A percentile compares a stretch with the other conserved stretches of the same genome.
These are phyloP conservation scores for Ophiostoma ulmi DNA, from an alignment of 2,329 filamentous ascomycete genomes.

Conservation along the genomic window DNA sequence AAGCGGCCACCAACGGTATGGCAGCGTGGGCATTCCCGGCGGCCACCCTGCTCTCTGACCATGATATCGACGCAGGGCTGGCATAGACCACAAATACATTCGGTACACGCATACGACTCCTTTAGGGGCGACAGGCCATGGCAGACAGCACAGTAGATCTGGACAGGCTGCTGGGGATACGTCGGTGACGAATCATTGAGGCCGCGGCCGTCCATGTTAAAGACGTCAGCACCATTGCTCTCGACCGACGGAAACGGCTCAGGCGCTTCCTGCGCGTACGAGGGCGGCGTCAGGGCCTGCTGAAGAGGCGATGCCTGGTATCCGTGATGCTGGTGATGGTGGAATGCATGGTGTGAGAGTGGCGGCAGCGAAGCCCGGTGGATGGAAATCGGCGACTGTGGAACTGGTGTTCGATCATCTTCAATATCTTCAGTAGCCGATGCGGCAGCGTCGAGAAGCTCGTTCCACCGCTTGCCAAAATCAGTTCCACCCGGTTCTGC, in stretches of 20 bases:
- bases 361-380: constrained; percentile 59
- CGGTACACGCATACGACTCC: constrained; percentile 88
- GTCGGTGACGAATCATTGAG: constrained; percentile 66
- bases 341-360: constrained; percentile 47
- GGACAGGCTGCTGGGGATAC: constrained; percentile 68
- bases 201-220: constrained; percentile 62
- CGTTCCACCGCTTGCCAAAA: constrained; percentile 90
- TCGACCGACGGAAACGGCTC: constrained; percentile 90
- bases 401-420: constrained; percentile 80
- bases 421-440: constrained; percentile 88
- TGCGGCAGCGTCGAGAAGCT: constrained; percentile 87
- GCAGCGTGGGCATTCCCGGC: constrained; percentile 73
- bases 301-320: constrained; percentile 90
- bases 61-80: constrained; percentile 79
- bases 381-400: constrained; percentile 60
- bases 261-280: constrained; percentile 58
- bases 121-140: constrained; percentile 69
- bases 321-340: constrained; percentile 37
- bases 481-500: constrained; percentile 68
- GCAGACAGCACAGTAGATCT: constrained; percentile 91
- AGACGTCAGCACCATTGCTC: constrained; percentile 65
- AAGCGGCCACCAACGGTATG: constrained; percentile 73
- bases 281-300: constrained; percentile 81
- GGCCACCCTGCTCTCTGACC: constrained; percentile 68
- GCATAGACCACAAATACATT: constrained; percentile 92